phyloP scores from a whole-genome alignment of 2,329 filamentous ascomycete species.

The Sclerotinia nivalis region DNA sequence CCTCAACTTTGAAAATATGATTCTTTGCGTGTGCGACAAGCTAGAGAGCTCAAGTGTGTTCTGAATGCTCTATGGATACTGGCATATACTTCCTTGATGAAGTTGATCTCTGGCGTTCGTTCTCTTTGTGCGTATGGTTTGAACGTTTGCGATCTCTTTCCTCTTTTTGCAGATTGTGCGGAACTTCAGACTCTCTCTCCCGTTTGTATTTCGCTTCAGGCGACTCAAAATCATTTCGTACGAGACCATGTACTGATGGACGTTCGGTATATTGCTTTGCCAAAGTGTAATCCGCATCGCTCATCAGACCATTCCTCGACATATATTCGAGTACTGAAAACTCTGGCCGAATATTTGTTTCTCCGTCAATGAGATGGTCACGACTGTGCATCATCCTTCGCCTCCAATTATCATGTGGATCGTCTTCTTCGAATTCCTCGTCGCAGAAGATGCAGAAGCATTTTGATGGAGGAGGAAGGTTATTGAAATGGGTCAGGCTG shows the following conservation, averaged over 20 bases:
- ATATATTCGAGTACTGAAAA: conserved; percentile 47
- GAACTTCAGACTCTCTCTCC: conserved; percentile 11
- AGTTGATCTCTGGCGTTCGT: background rate
- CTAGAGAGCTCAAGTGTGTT: background rate
- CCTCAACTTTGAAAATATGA: background rate
- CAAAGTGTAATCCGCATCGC: conserved; percentile 27
- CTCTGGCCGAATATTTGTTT: conserved; percentile 42
- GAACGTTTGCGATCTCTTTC: conserved; percentile 20
- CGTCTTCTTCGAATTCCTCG: conserved; percentile 24
- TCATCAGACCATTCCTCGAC: conserved; percentile 38
- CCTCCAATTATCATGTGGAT: conserved; percentile 30
- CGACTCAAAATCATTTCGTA: conserved; percentile 24
- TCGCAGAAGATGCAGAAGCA: conserved; percentile 56
- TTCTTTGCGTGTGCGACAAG: background rate
- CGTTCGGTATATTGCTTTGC: conserved; percentile 30
- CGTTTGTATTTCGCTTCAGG: conserved; percentile 24
- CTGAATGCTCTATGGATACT: background rate
- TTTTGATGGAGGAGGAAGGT: conserved; percentile 38
- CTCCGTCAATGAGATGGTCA: conserved; percentile 43
- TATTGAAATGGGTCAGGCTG: conserved; percentile 43
- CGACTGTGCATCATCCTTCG: conserved; percentile 54
- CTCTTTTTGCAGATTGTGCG: conserved; percentile 21
- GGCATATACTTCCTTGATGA: conserved; percentile 4
- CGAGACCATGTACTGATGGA: conserved; percentile 24
- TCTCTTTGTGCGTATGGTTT: background rate